phyloP scores from a whole-genome alignment of 2,329 filamentous ascomycete genomes.

The Diplodia mutila region DNA sequence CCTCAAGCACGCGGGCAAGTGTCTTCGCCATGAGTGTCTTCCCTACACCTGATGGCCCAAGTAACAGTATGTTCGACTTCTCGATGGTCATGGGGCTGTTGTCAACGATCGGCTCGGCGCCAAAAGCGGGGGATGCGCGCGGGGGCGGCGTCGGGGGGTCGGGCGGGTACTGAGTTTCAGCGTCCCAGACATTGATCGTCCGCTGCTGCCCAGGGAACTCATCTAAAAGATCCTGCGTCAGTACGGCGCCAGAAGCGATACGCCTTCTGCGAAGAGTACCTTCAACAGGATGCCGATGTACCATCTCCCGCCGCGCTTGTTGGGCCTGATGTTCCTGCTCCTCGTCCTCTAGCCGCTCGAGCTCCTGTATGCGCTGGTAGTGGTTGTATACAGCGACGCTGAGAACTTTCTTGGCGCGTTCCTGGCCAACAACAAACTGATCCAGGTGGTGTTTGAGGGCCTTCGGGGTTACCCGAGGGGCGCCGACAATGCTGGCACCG shows the following conservation, averaged over 20 bases:
- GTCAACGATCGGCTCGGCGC: slow-evolving; percentile 55
- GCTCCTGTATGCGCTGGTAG: slow-evolving; percentile 82
- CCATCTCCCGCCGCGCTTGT: slow-evolving; percentile 69
- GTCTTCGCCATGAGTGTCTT: slow-evolving; percentile 97
- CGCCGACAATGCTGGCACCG: slow-evolving; percentile 60
- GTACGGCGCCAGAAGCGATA: not conserved
- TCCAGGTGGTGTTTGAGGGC: slow-evolving; percentile 87
- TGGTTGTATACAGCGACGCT: slow-evolving; percentile 96
- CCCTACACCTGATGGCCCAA: slow-evolving; percentile 91
- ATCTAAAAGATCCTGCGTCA: slow-evolving; percentile 47
- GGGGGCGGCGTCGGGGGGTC: slow-evolving; percentile 31
- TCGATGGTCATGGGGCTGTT: slow-evolving; percentile 73
- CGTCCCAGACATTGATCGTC: slow-evolving; percentile 46
- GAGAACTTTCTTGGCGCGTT: slow-evolving; percentile 90
- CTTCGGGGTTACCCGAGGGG: slow-evolving; percentile 63
- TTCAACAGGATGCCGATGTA: slow-evolving; percentile 75
- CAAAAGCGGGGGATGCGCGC: slow-evolving; percentile 34
- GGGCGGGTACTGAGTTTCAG: slow-evolving; percentile 29
- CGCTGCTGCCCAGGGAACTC: slow-evolving; percentile 66
- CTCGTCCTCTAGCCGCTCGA: slow-evolving; percentile 77
- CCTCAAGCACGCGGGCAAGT: slow-evolving; percentile 86
- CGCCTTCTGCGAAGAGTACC: slow-evolving; percentile 51
- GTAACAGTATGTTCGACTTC: slow-evolving; percentile 90
- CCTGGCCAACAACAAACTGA: slow-evolving; percentile 94
- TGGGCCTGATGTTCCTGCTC: slow-evolving; percentile 74